Conservation (phyloP, 495 filamentous ascomycete species). For the Neurospora terricola region DNA sequence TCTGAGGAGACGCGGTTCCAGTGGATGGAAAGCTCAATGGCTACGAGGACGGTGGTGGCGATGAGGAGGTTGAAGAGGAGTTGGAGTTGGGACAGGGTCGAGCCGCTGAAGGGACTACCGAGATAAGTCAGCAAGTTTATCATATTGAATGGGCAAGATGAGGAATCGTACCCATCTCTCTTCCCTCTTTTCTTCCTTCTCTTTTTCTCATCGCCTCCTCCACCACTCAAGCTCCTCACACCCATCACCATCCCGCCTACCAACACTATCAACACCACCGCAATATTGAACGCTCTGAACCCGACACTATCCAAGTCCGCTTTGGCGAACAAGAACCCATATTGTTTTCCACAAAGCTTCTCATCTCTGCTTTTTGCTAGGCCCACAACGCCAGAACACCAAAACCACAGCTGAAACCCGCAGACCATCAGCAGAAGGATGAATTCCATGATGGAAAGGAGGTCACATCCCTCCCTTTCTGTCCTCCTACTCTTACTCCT, state of each 20-base stretch:
- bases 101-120: conserved; percentile 3
- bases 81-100: not conserved
- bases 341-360: conserved; percentile 4
- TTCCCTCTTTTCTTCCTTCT: conserved; percentile 3
- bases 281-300: conserved; percentile 16
- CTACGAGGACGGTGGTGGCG: conserved; percentile 19
- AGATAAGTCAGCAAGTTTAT: not conserved
- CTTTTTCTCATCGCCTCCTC: not conserved
- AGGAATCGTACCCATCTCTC: conserved; percentile 1
- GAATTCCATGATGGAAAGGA: conserved; percentile 1
- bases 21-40: conserved; percentile 28
- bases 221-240: not conserved
- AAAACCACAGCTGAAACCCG: conserved; percentile 32
- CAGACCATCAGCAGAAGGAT: conserved; percentile 18
- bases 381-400: conserved; percentile 13
- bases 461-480: not conserved
- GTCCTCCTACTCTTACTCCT: not conserved
- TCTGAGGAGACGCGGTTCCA: conserved; percentile 24
- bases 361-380: not conserved
- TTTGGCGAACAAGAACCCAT: conserved; percentile 18
- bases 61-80: conserved; percentile 18
- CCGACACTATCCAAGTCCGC: conserved; percentile 9
- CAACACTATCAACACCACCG: conserved; percentile 12
- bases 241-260: conserved; percentile 3
- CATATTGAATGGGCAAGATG: not conserved